Base-by-base conservation (phyloP, 768 basidiomycete genomes). In the Mycena floridula region DNA sequence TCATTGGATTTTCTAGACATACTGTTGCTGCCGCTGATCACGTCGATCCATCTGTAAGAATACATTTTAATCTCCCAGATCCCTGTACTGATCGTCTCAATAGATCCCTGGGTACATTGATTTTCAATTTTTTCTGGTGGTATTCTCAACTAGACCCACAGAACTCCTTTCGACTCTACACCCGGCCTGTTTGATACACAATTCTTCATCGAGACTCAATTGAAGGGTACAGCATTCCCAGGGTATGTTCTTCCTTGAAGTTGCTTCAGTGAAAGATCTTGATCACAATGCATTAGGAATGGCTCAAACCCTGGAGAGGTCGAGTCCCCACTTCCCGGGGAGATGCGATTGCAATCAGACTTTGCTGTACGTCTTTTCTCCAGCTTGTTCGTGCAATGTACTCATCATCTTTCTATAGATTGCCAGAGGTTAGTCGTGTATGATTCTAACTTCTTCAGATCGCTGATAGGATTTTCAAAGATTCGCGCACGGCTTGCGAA, bases 121-220 rank as follows among this genome's bases (percentile, higher is more conserved):
- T n/a, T n/a, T n/a, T n/a, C n/a, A n/a, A n/a, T n/a, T n/a, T 32
- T 9, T 16, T 32, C 11, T 32, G 9, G 11, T 32, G 28, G 16
- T 16, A 8, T 9, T 21, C 37, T 11, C 12, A 7, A 22, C 40
- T 13, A 30, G n/a, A 22, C 21, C 24, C 40, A 20, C 20, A 12
- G 65, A 25, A 61, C 65, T 8, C 70, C 73, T 1, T 71, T 76
- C 53, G 73, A 76, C 54, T 67, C 70, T 1, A 74, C 73, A 3
- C 73, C 71, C 1, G 48, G 51, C 4, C 40, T 60, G 8, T 72
- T 72, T 32, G 73, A 74, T 48, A 67, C 65, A 12, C 72, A 74
- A 52, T 58, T 74, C 52, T 73, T 65, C 54, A 54, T 75, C 36
- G 72, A 76, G 47, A 64, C 66, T 5, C 65, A 65, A 47, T 65